Evolutionary conservation across 495 filamentous ascomycete species (phyloP).

Genomic region (Neurospora terricola): DNA sequence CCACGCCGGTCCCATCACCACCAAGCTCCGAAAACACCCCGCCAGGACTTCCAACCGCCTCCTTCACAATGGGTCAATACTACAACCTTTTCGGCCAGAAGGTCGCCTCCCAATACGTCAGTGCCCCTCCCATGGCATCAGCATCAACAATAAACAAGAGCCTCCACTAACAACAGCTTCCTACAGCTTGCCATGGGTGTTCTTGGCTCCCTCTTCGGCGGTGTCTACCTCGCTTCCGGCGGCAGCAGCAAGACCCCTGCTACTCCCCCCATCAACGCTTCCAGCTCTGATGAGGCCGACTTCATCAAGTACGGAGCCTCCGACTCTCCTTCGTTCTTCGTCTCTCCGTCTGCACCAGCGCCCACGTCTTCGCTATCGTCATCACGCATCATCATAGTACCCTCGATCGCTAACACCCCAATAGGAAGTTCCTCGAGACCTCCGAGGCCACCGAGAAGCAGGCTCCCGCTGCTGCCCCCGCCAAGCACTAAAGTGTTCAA

Average conservation of each 20-base stretch:
- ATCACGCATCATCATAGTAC: not conserved
- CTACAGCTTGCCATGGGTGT: conserved; percentile 76
- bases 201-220: conserved; percentile 57
- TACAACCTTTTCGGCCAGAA: conserved; percentile 84
- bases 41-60: conserved; percentile 20
- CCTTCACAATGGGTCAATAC: conserved; percentile 70
- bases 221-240: conserved; percentile 41
- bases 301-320: conserved; percentile 81
- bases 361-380: not conserved
- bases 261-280: conserved; percentile 77
- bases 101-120: conserved; percentile 87
- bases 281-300: conserved; percentile 85
- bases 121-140: conserved; percentile 27
- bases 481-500: conserved; percentile 42
- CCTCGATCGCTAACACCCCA: conserved; percentile 17
- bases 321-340: not conserved
- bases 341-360: not conserved
- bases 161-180: not conserved
- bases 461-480: conserved; percentile 7
- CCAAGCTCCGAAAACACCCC: conserved; percentile 7
- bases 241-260: conserved; percentile 54
- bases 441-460: conserved; percentile 62
- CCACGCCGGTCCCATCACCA: conserved; percentile 16
- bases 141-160: not conserved
- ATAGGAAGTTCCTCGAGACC: conserved; percentile 70